These are phyloP conservation scores for Corrigiola litoralis DNA, from an alignment of 179 eudicot species.

Conservation along the genomic window DNA sequence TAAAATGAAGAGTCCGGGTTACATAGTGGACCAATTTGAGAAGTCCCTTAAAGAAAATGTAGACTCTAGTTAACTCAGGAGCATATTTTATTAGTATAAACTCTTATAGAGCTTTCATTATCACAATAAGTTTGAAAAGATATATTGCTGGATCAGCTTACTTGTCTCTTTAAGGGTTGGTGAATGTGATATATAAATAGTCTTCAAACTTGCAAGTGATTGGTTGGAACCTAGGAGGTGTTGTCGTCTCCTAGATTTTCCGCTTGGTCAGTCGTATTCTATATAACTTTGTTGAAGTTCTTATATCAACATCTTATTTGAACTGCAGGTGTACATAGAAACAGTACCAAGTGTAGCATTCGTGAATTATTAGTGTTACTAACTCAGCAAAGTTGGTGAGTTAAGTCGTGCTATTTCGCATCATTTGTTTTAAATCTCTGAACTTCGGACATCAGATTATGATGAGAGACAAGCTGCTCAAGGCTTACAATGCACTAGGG, in stretches of 20 bases:
- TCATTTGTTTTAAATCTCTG: neutral
- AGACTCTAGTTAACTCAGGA: neutral
- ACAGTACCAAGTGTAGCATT: constrained; percentile 3
- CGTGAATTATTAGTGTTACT: constrained; percentile 7
- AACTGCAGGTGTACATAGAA: constrained; percentile 20
- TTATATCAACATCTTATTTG: neutral
- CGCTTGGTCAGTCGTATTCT: neutral
- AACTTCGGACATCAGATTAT: constrained; percentile 5
- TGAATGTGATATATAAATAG: constrained; percentile 1
- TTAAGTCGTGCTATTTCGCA: neutral
- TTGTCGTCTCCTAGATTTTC: constrained; percentile 12
- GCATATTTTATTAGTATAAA: neutral
- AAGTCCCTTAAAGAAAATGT: neutral
- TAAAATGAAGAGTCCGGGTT: constrained; percentile 2
- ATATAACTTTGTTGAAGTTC: neutral
- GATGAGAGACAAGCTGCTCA: constrained; percentile 29
- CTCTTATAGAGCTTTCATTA: constrained; percentile 12
- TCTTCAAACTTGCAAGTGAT: constrained; percentile 6
- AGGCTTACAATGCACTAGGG: constrained; percentile 32
- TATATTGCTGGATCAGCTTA: neutral
- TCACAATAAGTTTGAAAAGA: constrained; percentile 1
- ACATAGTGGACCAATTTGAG: constrained; percentile 6
- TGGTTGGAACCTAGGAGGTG: neutral
- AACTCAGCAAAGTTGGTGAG: neutral
- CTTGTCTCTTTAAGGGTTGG: constrained; percentile 6